phyloP scores from a whole-genome alignment of 495 filamentous ascomycete genomes.

The Aspergillus egyptiacus region DNA sequence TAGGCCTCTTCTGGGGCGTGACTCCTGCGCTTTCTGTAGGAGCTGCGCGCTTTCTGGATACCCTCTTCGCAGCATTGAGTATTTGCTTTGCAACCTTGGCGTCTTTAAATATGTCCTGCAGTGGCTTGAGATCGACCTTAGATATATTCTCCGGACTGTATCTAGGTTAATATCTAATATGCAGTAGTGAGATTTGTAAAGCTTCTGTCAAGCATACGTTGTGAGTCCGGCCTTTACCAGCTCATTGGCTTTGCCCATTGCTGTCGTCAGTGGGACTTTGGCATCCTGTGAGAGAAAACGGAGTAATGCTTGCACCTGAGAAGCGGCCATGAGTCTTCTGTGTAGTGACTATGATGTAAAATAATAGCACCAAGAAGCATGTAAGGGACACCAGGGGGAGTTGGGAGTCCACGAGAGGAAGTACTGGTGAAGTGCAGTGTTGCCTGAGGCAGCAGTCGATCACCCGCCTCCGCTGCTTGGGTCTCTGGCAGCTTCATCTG shows the following conservation, averaged over 20 bases:
- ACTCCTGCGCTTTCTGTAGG: constrained; percentile 26
- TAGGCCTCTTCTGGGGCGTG: constrained; percentile 20
- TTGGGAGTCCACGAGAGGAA: background rate
- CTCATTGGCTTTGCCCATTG: constrained; percentile 62
- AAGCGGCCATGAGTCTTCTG: constrained; percentile 20
- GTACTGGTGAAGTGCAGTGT: background rate
- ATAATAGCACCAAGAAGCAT: background rate
- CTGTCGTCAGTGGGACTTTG: constrained; percentile 53
- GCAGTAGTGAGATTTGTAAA: background rate
- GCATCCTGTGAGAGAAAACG: constrained; percentile 70
- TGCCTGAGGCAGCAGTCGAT: constrained; percentile 15
- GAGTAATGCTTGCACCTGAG: constrained; percentile 61
- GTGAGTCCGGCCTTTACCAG: constrained; percentile 58
- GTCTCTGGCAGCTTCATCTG: constrained; percentile 6
- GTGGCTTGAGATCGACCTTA: constrained; percentile 44
- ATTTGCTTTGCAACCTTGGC: constrained; percentile 64
- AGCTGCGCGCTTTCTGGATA: constrained; percentile 53
- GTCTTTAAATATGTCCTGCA: constrained; percentile 60
- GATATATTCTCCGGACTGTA: constrained; percentile 56
- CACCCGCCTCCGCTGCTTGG: constrained; percentile 14
- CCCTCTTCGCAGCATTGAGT: constrained; percentile 53
- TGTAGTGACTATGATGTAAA: constrained; percentile 2
- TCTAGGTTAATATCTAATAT: background rate
- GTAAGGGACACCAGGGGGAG: background rate
- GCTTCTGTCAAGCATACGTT: constrained; percentile 41